Percentiles rank a stretch among this genome's conserved stretches.
These are phyloP conservation scores for Phaffomyces opuntiae DNA, from an alignment of 805 yeast genomes.

Conservation along the genomic window DNA sequence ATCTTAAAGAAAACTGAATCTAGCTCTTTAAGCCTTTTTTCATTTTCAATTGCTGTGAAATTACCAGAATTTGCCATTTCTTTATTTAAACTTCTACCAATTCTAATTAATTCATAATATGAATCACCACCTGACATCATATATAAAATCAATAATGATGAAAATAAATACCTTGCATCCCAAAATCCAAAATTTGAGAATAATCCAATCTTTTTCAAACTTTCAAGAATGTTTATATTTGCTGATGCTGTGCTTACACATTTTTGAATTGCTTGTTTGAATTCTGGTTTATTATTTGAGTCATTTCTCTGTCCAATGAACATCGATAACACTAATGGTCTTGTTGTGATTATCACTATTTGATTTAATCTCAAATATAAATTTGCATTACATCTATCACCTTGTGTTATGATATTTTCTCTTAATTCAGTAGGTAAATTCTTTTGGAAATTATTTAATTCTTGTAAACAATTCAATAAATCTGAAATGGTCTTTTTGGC, in stretches of 20 bases:
- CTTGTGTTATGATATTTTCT: conserved; percentile 13
- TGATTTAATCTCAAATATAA: conserved; percentile 30
- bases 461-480: conserved; percentile 17
- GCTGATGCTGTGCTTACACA: conserved; percentile 28
- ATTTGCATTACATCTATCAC: conserved; percentile 25
- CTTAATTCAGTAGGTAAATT: conserved; percentile 15
- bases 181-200: conserved; percentile 33
- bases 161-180: conserved; percentile 33
- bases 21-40: conserved; percentile 21
- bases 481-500: conserved; percentile 22
- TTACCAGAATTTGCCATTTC: conserved; percentile 25
- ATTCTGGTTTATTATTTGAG: conserved; percentile 14
- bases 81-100: conserved; percentile 21
- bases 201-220: conserved; percentile 23
- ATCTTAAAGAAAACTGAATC: conserved; percentile 17
- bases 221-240: conserved; percentile 24
- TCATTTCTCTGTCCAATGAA: conserved; percentile 24
- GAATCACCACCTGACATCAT: conserved; percentile 21
- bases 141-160: conserved; percentile 27
- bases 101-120: conserved; percentile 14
- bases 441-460: conserved; percentile 21
- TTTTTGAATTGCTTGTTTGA: conserved; percentile 22
- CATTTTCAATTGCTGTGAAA: conserved; percentile 27
- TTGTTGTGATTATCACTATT: conserved; percentile 28
- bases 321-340: conserved; percentile 29